Percentiles rank a stretch among this genome's conserved stretches.
Evolutionary conservation across 2,329 filamentous ascomycete species (phyloP).

Genomic region (Trichoderma atrobrunneum): DNA sequence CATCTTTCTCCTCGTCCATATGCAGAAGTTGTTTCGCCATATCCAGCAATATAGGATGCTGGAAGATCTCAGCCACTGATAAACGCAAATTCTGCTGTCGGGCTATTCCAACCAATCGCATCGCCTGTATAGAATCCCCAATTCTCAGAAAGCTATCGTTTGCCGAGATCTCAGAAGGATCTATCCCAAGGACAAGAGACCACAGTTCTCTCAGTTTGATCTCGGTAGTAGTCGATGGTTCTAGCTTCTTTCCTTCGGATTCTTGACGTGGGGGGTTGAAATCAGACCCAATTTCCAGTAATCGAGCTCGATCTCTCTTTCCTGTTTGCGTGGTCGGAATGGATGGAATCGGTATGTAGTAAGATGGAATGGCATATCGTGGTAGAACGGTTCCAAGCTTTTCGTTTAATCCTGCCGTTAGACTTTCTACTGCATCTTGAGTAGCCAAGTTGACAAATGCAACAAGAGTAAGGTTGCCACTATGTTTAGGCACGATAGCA

Average conservation of each 20-base stretch:
- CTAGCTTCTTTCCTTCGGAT: background rate
- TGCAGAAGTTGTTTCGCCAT: conserved; percentile 1
- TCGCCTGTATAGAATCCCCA: conserved; percentile 14
- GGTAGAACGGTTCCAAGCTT: background rate
- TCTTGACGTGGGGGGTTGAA: background rate
- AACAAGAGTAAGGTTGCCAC: background rate
- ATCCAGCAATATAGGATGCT: background rate
- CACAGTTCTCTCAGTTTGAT: background rate
- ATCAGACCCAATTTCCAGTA: background rate
- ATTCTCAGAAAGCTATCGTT: conserved; percentile 8
- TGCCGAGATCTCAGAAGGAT: background rate
- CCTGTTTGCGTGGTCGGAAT: conserved; percentile 3
- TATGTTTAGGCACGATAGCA: conserved; percentile 1
- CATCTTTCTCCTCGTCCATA: background rate
- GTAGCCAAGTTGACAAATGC: background rate
- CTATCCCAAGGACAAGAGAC: conserved; percentile 9
- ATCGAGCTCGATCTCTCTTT: conserved; percentile 6
- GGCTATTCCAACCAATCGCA: conserved; percentile 14
- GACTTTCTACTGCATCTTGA: background rate
- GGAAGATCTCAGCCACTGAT: conserved; percentile 8
- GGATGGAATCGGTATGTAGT: background rate
- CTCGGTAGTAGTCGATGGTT: conserved; percentile 1
- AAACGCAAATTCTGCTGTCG: background rate
- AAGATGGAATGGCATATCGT: conserved; percentile 10
- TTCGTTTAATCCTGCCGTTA: background rate